Evolutionary conservation across 2,329 filamentous ascomycete genomes (phyloP).

Genomic region (Neonectria faginata): DNA sequence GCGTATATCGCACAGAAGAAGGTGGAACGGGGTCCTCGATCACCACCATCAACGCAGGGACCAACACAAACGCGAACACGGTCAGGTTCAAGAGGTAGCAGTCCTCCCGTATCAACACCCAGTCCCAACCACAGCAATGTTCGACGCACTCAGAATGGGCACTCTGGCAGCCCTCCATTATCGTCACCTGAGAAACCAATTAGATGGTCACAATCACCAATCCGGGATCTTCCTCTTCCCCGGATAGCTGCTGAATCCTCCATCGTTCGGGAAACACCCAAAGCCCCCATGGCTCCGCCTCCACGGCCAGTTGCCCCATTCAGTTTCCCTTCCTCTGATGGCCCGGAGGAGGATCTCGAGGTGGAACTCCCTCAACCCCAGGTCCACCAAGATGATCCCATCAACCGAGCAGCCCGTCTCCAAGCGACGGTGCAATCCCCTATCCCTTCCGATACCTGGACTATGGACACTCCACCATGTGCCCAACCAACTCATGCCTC

Average conservation of each 20-base stretch:
- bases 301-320: conserved; percentile 24
- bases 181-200: conserved; percentile 11
- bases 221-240: conserved; percentile 18
- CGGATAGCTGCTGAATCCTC: conserved; percentile 34
- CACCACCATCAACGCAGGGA: conserved; percentile 17
- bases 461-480: conserved; percentile 48
- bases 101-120: background rate
- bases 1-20: conserved; percentile 34
- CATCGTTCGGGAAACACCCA: conserved; percentile 43
- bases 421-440: conserved; percentile 34
- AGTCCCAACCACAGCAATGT: conserved; percentile 1
- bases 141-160: conserved; percentile 5
- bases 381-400: conserved; percentile 27
- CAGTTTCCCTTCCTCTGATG: conserved; percentile 34
- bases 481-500: conserved; percentile 46
- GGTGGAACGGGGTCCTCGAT: background rate
- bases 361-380: conserved; percentile 49
- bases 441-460: conserved; percentile 21
- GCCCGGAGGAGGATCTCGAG: conserved; percentile 53
- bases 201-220: conserved; percentile 27
- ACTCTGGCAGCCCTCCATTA: conserved; percentile 1
- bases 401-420: conserved; percentile 43
- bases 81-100: conserved; percentile 14
- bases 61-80: conserved; percentile 29
- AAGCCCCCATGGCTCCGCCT: conserved; percentile 29